Conservation (phyloP, 129 eudicot genomes). For the Flaveria trinervia region DNA sequence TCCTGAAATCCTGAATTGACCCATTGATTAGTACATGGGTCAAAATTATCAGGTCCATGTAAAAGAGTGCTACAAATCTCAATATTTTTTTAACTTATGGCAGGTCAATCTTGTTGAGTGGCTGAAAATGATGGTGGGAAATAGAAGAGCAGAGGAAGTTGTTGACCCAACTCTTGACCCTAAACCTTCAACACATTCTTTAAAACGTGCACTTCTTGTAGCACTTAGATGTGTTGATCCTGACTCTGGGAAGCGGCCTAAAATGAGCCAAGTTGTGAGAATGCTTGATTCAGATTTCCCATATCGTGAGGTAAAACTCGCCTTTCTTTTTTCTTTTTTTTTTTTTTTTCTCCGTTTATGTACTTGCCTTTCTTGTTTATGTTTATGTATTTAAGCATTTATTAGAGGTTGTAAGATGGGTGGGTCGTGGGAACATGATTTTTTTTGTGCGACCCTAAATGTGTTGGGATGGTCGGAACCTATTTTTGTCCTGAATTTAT, state of each 20-base stretch:
- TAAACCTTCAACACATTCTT: slow-evolving; percentile 74
- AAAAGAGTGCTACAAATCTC: background rate
- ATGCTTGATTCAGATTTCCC: slow-evolving; percentile 91
- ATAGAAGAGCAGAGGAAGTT: slow-evolving; percentile 90
- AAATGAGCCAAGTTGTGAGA: slow-evolving; percentile 93
- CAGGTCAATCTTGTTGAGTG: slow-evolving; percentile 98
- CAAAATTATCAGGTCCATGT: background rate
- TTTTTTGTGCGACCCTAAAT: background rate
- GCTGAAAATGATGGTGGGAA: slow-evolving; percentile 95
- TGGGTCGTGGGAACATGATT: background rate
- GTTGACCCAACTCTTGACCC: slow-evolving; percentile 79
- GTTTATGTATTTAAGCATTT: background rate
- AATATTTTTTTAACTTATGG: background rate
- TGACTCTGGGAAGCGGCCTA: slow-evolving; percentile 85
- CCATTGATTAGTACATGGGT: background rate
- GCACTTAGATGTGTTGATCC: slow-evolving; percentile 98
- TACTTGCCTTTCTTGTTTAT: background rate
- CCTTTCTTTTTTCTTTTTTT: background rate
- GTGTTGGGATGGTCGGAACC: background rate
- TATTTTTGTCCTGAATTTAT: background rate
- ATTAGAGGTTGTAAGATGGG: background rate
- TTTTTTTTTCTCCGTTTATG: background rate
- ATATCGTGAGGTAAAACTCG: slow-evolving; percentile 70
- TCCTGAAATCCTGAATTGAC: background rate
- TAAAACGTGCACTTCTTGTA: slow-evolving; percentile 86